A percentile compares a stretch with the other conserved stretches of the same genome.
phyloP scores from a whole-genome alignment of 1,284 basidiomycete species.

The Wolfiporia cocos region DNA sequence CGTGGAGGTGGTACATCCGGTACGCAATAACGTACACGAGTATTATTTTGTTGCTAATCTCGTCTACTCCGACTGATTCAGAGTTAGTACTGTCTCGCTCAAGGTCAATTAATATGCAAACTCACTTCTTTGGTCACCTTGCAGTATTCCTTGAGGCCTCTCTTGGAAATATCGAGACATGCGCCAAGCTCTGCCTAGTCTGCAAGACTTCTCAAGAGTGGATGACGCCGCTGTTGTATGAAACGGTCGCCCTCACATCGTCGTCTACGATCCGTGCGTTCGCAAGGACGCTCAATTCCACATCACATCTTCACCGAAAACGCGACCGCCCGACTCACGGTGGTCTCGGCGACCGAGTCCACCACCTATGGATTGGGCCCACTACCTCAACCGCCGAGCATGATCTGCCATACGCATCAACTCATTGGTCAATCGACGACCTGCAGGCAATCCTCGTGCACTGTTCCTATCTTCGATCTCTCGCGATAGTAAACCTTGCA shows the following conservation, averaged over 20 bases:
- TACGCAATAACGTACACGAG: no score
- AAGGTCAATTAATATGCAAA: no score
- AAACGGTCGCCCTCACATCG: constrained; percentile 24
- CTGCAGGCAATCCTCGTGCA: constrained; percentile 27
- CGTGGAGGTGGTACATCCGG: no score
- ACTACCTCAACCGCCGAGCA: constrained; percentile 13
- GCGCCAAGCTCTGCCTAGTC: constrained; percentile 19
- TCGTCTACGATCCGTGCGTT: constrained; percentile 24
- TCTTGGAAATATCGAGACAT: background rate
- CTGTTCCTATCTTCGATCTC: constrained; percentile 20
- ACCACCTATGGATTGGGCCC: constrained; percentile 30
- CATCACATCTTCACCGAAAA: constrained; percentile 16
- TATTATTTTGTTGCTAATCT: no score
- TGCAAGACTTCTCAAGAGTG: constrained; percentile 24
- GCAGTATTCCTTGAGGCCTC: background rate
- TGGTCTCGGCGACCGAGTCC: constrained; percentile 16
- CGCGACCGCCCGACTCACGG: constrained; percentile 14
- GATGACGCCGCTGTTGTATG: constrained; percentile 28
- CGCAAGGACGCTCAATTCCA: constrained; percentile 9
- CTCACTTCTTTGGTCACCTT: no score
- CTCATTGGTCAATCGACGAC: constrained; percentile 28
- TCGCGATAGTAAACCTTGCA: constrained; percentile 27
- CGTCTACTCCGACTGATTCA: no score
- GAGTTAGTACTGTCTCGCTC: no score
- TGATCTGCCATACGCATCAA: constrained; percentile 27